phyloP scores from a whole-genome alignment of 2,329 filamentous ascomycete species.

The Trichoderma brevicompactum region DNA sequence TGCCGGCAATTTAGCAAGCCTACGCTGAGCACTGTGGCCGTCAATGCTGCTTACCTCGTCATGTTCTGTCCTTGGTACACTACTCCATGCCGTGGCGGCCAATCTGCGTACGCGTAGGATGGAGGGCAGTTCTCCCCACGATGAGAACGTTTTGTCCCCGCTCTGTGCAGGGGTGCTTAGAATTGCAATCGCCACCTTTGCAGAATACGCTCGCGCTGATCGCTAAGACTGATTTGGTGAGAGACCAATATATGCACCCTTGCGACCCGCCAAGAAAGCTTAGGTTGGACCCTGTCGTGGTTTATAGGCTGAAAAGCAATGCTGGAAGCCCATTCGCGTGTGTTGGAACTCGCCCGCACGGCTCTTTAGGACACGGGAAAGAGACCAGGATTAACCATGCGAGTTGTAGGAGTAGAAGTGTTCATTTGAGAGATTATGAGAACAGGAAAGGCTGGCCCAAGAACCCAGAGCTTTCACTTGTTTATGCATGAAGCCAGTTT shows the following conservation, averaged over 20 bases:
- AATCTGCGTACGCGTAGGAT: not conserved
- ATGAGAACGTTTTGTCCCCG: constrained; percentile 10
- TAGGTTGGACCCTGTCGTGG: not conserved
- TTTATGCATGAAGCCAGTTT: not conserved
- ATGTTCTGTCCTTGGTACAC: not conserved
- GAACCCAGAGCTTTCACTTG: not conserved
- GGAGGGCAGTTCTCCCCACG: constrained; percentile 10
- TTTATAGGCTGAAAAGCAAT: constrained; percentile 21
- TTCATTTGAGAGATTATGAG: not conserved
- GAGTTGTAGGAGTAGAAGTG: not conserved
- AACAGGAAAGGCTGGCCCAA: not conserved
- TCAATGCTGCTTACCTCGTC: not conserved
- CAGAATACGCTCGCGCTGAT: constrained; percentile 7
- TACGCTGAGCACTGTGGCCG: not conserved
- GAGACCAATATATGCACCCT: constrained; percentile 2
- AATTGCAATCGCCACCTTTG: constrained; percentile 25
- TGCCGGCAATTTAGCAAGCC: not conserved
- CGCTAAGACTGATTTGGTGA: not conserved
- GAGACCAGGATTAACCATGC: not conserved
- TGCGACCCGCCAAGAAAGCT: constrained; percentile 8
- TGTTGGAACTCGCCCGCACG: not conserved
- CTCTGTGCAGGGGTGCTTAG: constrained; percentile 8
- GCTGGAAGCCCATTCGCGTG: constrained; percentile 12
- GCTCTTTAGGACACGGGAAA: constrained; percentile 7
- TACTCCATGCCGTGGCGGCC: no score